Evolutionary conservation across 768 basidiomycete genomes (phyloP).

Genomic region (Fistulinella prunicolor): DNA sequence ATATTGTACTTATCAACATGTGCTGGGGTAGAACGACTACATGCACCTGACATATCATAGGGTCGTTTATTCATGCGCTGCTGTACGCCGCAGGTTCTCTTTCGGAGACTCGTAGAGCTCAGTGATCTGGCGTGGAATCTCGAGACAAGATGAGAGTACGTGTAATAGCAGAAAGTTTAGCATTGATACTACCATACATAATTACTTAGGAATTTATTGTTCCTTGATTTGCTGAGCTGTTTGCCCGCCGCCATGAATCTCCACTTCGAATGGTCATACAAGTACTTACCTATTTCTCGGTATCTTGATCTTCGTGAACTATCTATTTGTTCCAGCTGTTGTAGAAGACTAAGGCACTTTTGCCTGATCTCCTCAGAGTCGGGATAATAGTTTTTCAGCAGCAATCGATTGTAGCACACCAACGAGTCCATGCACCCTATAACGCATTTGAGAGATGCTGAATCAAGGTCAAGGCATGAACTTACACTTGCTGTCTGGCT

Average conservation of each 20-base stretch:
- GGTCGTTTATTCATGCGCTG: too few species aligned
- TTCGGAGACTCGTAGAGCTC: too few species aligned
- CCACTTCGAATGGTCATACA: neutral
- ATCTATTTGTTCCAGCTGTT: constrained; percentile 63
- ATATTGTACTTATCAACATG: too few species aligned
- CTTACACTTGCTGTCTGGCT: constrained; percentile 92
- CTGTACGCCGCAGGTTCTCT: too few species aligned
- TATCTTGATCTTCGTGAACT: constrained; percentile 66
- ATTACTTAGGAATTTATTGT: constrained; percentile 2
- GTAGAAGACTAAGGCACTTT: constrained; percentile 51
- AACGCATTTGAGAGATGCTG: neutral
- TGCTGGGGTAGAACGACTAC: too few species aligned
- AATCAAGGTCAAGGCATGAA: neutral
- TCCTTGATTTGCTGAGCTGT: constrained; percentile 22
- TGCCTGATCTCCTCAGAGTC: constrained; percentile 38
- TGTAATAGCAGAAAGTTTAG: too few species aligned
- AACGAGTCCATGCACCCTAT: constrained; percentile 95
- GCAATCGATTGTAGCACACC: constrained; percentile 75
- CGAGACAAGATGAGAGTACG: too few species aligned
- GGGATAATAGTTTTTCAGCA: constrained; percentile 48
- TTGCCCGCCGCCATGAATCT: neutral
- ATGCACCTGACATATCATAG: too few species aligned
- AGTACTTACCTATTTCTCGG: constrained; percentile 52
- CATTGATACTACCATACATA: too few species aligned
- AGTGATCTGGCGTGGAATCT: too few species aligned